phyloP scores from a whole-genome alignment of 106 monocot genomes.

The Dendrobium huoshanense region DNA sequence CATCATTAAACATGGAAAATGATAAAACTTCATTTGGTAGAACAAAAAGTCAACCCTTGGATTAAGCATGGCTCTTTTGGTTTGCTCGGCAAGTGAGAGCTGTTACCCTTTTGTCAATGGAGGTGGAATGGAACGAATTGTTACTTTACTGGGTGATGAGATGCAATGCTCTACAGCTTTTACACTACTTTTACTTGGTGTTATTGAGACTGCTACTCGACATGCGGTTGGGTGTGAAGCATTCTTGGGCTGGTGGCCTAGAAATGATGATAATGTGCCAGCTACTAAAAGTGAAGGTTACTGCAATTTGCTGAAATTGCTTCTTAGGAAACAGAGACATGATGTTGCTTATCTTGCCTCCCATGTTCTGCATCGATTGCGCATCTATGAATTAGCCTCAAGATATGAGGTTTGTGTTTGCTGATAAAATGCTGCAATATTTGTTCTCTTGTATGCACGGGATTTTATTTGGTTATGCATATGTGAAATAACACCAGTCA shows the following conservation, averaged over 20 bases:
- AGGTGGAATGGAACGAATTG: constrained; percentile 78
- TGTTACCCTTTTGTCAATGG: constrained; percentile 62
- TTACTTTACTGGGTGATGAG: constrained; percentile 39
- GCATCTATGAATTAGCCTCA: constrained; percentile 59
- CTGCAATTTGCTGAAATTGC: constrained; percentile 58
- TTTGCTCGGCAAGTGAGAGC: constrained; percentile 70
- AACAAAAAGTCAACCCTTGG: constrained; percentile 39
- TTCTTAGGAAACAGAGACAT: constrained; percentile 70
- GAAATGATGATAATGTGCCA: constrained; percentile 56
- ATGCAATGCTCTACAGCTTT: constrained; percentile 40
- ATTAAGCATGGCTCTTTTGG: constrained; percentile 50
- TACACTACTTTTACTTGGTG: constrained; percentile 50
- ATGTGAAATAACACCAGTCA: neutral
- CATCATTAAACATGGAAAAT: neutral
- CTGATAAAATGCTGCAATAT: neutral
- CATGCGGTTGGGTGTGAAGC: constrained; percentile 93
- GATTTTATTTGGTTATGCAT: neutral
- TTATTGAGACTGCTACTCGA: constrained; percentile 75
- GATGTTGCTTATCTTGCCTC: constrained; percentile 81
- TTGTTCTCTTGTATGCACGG: neutral
- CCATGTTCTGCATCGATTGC: constrained; percentile 76
- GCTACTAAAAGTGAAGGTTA: constrained; percentile 71
- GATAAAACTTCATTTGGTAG: constrained; percentile 29
- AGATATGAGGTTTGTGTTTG: constrained; percentile 73
- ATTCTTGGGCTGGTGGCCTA: constrained; percentile 93